Evolutionary conservation across 768 basidiomycete genomes (phyloP), one percentile per base, ranked within the genome.

Genomic region (Thelephora aurantiotincta): DNA sequence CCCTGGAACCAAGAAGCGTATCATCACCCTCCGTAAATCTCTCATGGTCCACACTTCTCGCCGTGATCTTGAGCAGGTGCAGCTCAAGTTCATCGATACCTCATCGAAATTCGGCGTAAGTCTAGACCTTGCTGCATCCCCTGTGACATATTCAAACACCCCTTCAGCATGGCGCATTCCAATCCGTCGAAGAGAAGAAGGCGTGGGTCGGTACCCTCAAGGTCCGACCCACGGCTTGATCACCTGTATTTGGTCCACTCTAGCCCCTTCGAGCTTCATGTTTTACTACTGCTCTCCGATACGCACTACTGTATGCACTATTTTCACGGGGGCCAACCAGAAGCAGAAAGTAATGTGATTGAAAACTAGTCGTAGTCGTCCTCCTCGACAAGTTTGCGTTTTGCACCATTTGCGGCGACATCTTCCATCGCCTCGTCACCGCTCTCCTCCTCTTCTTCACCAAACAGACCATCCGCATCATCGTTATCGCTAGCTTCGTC

Each of bases 41-140:
- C 79, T 98, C 64, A 88, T 92, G 84, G 81, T 87, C 48, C 93
- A 93, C 75, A 94, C 94, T 37, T 87, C 84, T 53, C 86, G 92
- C 62, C 78, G 82, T 68, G 90, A 97, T 68, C 78, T 98, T 63
- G 96, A 99, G 78, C 93, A 98, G 74, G 86, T 96, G 52, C 77
- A 83, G 52, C 85, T 96, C 77, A 97, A 94, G 70, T 97, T 93
- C 73, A 94, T 98, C 77, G 92, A 94, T 63, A 97, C 94, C 33
- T 88, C 91, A 37, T 93, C 89, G 67, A 96, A 96, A 69, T 92
- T 91, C 69, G 91, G 93, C 57, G 86, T 88, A 78, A 56, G 82
- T 75, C 23, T 46, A 13, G 43, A 48, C 42, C 26, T n/a, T 16
- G 7, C 11, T 48, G 34, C n/a, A n/a, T 30, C 33, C 11, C 22